Evolutionary conservation across 495 filamentous ascomycete genomes (phyloP).

Genomic region (Penicillium ucsense): DNA sequence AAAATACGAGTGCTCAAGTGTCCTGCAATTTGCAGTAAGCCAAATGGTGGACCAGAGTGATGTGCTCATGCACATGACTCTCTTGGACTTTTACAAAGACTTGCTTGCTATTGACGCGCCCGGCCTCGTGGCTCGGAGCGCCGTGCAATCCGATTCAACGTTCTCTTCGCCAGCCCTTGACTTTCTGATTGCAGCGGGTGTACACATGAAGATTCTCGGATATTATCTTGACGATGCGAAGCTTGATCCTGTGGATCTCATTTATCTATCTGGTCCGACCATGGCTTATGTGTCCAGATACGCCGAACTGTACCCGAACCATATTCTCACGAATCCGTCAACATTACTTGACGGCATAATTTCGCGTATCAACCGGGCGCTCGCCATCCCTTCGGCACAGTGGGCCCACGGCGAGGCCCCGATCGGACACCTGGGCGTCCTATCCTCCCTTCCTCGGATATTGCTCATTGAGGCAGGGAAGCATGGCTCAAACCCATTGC

Average conservation of each 20-base stretch:
- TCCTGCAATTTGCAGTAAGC: slow-evolving; percentile 65
- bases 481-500: slow-evolving; percentile 35
- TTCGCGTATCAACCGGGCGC: slow-evolving; percentile 30
- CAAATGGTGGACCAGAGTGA: slow-evolving; percentile 69
- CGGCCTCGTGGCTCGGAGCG: slow-evolving; percentile 22
- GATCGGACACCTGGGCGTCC: slow-evolving; percentile 44
- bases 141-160: slow-evolving; percentile 27
- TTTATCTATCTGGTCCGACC: slow-evolving; percentile 43
- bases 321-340: slow-evolving; percentile 37
- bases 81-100: slow-evolving; percentile 68
- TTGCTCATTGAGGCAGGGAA: slow-evolving; percentile 42
- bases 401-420: slow-evolving; percentile 44
- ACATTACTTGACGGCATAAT: slow-evolving; percentile 35
- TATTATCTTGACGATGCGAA: slow-evolving; percentile 45
- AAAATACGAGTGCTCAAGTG: slow-evolving; percentile 42
- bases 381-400: slow-evolving; percentile 35
- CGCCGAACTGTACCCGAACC: slow-evolving; percentile 43
- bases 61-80: slow-evolving; percentile 66
- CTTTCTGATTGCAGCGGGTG: slow-evolving; percentile 41
- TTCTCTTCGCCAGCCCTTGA: slow-evolving; percentile 45
- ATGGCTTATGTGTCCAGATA: slow-evolving; percentile 52
- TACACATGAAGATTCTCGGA: slow-evolving; percentile 40
- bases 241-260: slow-evolving; percentile 41
- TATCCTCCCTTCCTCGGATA: slow-evolving; percentile 48
- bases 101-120: slow-evolving; percentile 42